Conservation (phyloP, 805 yeast species). For the Metschnikowia gelsemii region DNA sequence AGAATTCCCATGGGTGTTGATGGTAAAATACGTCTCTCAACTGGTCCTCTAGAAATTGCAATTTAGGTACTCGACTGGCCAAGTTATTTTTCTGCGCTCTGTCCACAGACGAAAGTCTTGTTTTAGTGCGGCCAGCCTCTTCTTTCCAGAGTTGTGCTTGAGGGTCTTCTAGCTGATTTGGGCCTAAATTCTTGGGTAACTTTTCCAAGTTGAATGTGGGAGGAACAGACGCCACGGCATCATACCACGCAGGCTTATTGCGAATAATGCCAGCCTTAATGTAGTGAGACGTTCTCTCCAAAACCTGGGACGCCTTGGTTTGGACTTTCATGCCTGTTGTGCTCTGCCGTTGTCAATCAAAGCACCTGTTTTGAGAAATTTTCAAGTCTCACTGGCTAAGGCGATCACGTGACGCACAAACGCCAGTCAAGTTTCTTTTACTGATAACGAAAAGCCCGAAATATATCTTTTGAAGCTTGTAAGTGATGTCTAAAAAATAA, state of each 20-base stretch:
- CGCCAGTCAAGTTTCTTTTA: no score
- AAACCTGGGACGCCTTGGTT: constrained; percentile 65
- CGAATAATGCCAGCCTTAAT: constrained; percentile 67
- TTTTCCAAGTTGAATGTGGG: constrained; percentile 65
- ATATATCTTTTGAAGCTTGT: not conserved
- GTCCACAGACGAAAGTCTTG: constrained; percentile 44
- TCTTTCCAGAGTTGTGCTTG: constrained; percentile 16
- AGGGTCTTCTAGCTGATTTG: constrained; percentile 33
- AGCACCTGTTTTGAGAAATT: constrained; percentile 8
- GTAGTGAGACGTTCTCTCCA: constrained; percentile 78
- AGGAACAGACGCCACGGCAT: constrained; percentile 78
- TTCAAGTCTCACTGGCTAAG: constrained; percentile 1
- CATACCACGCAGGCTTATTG: constrained; percentile 84
- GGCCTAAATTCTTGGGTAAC: constrained; percentile 35
- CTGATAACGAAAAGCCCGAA: constrained; percentile 1
- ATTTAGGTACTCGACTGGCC: constrained; percentile 51
- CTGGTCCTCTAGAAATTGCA: constrained; percentile 72
- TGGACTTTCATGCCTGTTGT: constrained; percentile 58
- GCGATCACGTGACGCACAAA: constrained; percentile 12
- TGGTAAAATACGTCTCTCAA: constrained; percentile 78
- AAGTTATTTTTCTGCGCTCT: constrained; percentile 37
- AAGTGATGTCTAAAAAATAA: no score
- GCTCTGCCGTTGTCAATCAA: not conserved
- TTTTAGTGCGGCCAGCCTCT: constrained; percentile 37
- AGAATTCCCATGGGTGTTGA: constrained; percentile 98